Base-by-base conservation (phyloP, 1,284 basidiomycete species). In the Cryptococcus sp. region DNA sequence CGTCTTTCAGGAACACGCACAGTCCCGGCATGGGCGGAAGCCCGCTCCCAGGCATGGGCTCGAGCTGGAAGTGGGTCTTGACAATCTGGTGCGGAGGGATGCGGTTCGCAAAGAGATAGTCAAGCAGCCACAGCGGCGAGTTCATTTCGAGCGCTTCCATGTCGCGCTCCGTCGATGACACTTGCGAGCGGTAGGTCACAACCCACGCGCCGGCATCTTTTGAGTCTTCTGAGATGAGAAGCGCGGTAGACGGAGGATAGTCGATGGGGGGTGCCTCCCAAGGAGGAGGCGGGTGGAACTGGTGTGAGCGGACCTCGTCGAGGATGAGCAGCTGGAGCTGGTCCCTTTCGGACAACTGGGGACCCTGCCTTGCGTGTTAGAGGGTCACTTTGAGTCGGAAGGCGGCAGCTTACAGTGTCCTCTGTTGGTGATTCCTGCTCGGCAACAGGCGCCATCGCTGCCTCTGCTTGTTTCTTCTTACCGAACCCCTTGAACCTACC, bases 21-120 rank as follows among this genome's bases (percentile, higher is more conserved):
- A 69, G 59, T 53, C 67, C 62, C 5, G 68, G 68, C 60, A 71
- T 66, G 47, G 62, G 60, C 44, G 67, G 64, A 35, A 69, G 50
- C 2, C 63, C 64, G 28, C 60, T 64, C 4, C 59, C 67, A 11
- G 61, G 64, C 80, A 84, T 89, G 0, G 94, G 91, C 55, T 93
- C 77, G 33, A 98, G 77, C 23, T 94, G 84, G 71, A 98, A 97
- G 62, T 91, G 90, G 49, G 95, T 75, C 78, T 96, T 97, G 53
- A 82, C 79, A 1, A 74, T 72, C 67, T 86, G 87, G 69, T 88
- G 88, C 37, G 83, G 68, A 13, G 66, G 61, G 35, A 63, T 69
- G 12, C 73, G 63, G 36, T 76, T 77, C 9, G 73, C 72, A 39
- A 97, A 81, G 44, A 97, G 76, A 67, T 87, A 95, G 72, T 97